phyloP scores from a whole-genome alignment of 768 basidiomycete species.

The Leccinum arenicola region DNA sequence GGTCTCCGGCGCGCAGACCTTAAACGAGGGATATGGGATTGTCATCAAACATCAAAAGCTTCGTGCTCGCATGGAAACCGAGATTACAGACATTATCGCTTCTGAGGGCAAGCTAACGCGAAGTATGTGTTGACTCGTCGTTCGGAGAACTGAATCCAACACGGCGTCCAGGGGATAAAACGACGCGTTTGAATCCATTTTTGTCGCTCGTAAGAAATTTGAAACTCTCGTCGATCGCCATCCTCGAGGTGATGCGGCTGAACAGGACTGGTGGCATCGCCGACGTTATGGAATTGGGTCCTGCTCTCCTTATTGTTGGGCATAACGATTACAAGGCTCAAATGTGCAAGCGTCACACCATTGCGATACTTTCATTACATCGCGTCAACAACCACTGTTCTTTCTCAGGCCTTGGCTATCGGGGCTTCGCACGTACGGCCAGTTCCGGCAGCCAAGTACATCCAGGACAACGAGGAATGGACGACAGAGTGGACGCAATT shows the following conservation, averaged over 20 bases:
- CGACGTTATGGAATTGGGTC: conserved; percentile 86
- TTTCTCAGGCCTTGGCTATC: conserved; percentile 62
- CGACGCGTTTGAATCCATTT: conserved; percentile 59
- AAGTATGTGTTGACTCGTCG: conserved; percentile 13
- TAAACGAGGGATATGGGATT: conserved; percentile 82
- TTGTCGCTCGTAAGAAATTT: conserved; percentile 63
- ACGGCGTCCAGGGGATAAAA: conserved; percentile 9
- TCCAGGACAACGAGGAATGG: conserved; percentile 57
- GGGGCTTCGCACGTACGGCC: conserved; percentile 59
- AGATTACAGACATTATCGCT: conserved; percentile 45
- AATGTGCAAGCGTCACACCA: conserved; percentile 64
- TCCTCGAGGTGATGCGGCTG: conserved; percentile 84
- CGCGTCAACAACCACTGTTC: conserved; percentile 37
- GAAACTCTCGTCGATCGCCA: conserved; percentile 85
- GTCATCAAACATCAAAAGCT: conserved; percentile 70
- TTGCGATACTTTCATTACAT: conserved; percentile 41
- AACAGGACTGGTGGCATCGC: conserved; percentile 70
- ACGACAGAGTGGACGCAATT: conserved; percentile 80
- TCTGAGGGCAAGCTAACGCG: conserved; percentile 32
- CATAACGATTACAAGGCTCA: conserved; percentile 84
- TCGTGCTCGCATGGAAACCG: conserved; percentile 44
- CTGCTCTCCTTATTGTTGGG: conserved; percentile 77
- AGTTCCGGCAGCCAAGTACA: conserved; percentile 60
- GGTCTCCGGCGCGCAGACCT: conserved; percentile 49
- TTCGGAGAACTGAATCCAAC: not conserved